phyloP scores from a whole-genome alignment of 352 stramenopile species.

The Phytophthora sp. region DNA sequence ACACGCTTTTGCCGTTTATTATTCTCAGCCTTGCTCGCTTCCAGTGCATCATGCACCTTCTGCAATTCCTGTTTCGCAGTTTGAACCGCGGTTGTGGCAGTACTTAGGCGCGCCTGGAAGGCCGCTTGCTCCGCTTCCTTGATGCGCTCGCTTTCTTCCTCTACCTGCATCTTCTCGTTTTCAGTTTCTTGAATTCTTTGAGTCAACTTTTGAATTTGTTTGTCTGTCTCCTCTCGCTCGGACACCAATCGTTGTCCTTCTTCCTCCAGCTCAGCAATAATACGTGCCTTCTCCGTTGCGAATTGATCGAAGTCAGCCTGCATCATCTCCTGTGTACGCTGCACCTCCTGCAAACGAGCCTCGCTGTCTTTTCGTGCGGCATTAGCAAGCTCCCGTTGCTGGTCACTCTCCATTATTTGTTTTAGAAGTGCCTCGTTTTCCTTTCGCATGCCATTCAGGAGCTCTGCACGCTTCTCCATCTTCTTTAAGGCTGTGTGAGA shows the following conservation, averaged over 20 bases:
- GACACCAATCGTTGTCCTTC: conserved; percentile 7
- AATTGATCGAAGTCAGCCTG: conserved; percentile 49
- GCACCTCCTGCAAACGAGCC: conserved; percentile 33
- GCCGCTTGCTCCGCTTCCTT: conserved; percentile 30
- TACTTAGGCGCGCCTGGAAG: conserved; percentile 26
- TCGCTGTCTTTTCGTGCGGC: conserved; percentile 10
- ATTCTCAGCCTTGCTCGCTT: conserved; percentile 32
- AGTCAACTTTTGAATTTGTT: conserved; percentile 21
- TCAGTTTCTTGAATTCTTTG: conserved; percentile 30
- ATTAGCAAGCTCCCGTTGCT: conserved; percentile 20
- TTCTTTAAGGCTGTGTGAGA: conserved; percentile 83
- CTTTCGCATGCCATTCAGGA: conserved; percentile 82
- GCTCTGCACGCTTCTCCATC: conserved; percentile 77
- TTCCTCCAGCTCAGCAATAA: conserved; percentile 32
- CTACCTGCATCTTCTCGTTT: conserved; percentile 25
- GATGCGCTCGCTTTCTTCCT: conserved; percentile 15
- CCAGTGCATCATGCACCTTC: conserved; percentile 22
- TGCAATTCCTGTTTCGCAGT: conserved; percentile 29
- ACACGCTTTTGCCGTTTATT: conserved; percentile 28
- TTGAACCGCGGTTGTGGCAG: conserved; percentile 9
- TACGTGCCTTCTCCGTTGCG: conserved; percentile 25
- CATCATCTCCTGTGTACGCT: conserved; percentile 34
- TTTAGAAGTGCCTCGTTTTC: conserved; percentile 62
- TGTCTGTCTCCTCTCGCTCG: conserved; percentile 15
- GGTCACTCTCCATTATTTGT: conserved; percentile 29